phyloP scores from a whole-genome alignment of 1,284 basidiomycete species.

The Peniophora sp. region DNA sequence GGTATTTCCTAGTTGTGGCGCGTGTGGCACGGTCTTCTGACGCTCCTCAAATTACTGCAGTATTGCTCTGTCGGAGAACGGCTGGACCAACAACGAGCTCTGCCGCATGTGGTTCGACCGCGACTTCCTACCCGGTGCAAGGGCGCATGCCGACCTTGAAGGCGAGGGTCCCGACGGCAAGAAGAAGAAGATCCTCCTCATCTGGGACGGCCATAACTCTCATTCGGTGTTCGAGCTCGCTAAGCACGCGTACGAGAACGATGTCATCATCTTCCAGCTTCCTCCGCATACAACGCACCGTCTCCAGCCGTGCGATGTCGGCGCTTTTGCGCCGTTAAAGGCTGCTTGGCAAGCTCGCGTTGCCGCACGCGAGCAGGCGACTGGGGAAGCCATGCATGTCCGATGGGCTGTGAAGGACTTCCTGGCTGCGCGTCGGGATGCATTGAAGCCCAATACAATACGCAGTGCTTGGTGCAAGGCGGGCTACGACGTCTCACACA shows the following conservation, averaged over 20 bases:
- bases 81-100: background rate
- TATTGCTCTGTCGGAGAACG: background rate
- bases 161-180: no score
- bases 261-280: slow-evolving; percentile 11
- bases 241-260: slow-evolving; percentile 5
- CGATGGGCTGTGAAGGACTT: no score
- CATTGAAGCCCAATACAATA: no score
- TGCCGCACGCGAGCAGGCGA: no score
- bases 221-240: slow-evolving; percentile 7
- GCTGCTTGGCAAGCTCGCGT: slow-evolving; percentile 5
- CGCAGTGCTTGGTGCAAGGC: no score
- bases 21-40: background rate
- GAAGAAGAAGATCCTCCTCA: slow-evolving; percentile 11
- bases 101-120: background rate
- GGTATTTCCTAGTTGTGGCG: no score
- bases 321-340: slow-evolving; percentile 10
- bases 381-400: no score
- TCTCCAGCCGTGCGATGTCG: slow-evolving; percentile 15
- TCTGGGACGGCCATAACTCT: slow-evolving; percentile 20
- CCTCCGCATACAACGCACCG: slow-evolving; percentile 14
- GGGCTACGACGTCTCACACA: no score
- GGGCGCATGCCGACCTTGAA: background rate
- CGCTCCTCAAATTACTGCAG: background rate
- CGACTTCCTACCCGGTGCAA: background rate
- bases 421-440: no score